phyloP scores from a whole-genome alignment of 805 yeast species.

The Wickerhamiella slavikovae region DNA sequence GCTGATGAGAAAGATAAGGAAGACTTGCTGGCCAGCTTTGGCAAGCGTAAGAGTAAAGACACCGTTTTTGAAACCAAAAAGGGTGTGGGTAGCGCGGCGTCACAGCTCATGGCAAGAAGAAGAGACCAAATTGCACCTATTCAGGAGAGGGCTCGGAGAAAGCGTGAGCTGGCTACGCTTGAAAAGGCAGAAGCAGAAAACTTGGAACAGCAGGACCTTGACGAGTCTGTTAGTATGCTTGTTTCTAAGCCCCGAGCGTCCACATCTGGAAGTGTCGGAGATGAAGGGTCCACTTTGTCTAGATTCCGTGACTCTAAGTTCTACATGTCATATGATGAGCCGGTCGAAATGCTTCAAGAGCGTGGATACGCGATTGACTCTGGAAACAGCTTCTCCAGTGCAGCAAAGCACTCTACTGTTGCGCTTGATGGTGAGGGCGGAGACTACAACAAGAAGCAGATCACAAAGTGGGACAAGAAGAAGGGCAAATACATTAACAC shows the following conservation, averaged over 20 bases:
- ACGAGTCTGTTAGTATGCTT: conserved; percentile 9
- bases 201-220: conserved; percentile 10
- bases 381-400: conserved; percentile 49
- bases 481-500: conserved; percentile 70
- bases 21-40: conserved; percentile 54
- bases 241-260: conserved; percentile 21
- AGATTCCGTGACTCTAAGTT: conserved; percentile 56
- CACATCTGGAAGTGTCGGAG: conserved; percentile 24
- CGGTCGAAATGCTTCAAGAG: conserved; percentile 60
- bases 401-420: conserved; percentile 70
- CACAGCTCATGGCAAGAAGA: conserved; percentile 68
- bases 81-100: conserved; percentile 28
- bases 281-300: conserved; percentile 24
- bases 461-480: conserved; percentile 83
- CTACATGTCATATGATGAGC: conserved; percentile 79
- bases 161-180: conserved; percentile 36
- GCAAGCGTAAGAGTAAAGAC: conserved; percentile 53
- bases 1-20: conserved; percentile 59
- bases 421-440: conserved; percentile 63
- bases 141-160: conserved; percentile 57
- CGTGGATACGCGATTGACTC: conserved; percentile 35
- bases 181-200: conserved; percentile 36
- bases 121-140: conserved; percentile 77
- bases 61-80: conserved; percentile 84
- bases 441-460: conserved; percentile 38